Base-by-base conservation (phyloP, 176 grass and related monocot genomes). In the Rhynchospora tenuis region DNA sequence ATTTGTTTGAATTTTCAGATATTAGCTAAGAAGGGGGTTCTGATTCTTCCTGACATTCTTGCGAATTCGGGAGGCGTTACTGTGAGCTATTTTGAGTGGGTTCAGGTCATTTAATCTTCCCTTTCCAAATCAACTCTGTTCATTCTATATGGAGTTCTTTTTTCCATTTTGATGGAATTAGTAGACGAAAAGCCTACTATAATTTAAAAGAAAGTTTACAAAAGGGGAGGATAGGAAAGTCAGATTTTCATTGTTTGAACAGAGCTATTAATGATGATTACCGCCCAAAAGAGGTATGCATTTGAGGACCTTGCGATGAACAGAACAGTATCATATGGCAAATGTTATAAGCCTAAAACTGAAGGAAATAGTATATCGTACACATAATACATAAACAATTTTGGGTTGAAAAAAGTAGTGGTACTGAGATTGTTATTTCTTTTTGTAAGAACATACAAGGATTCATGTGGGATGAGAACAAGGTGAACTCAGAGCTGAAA, bases 41-140 rank as follows among this genome's bases (percentile, higher is more conserved):
- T 99, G 63, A 88, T 99, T 84, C 88, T 99, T 31, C 96, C 96
- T 0, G 96, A 99, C 81, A 99, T 99, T 74, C 89, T 93, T 0
- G 93, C 96, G 0, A 99, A 95, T 80, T 84, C 33, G 11, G 89
- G 89, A 11, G 89, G 89, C 14, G 89, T 87, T 81, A 90, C 85
- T 54, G 89, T 90, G 8, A 90, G 89, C 73, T 90, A 90, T 50
- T 90, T 90, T 51, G 89, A 90, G 75, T 90, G 89, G 89, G 85
- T 90, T 80, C 88, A 90, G 85, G 88, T 90, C 58, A 80, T 81
- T 81, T 80, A 68, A 16, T 48, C 47, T 65, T 17, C 22, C 52
- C 11, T 81, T 22, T 58, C 24, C 15, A 28, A 17, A 59, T 19
- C 9, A 58, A 78, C 15, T 2, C 1, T 33, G 54, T 60, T 43